Evolutionary conservation across 2,329 filamentous ascomycete genomes (phyloP).

Genomic region (Cladophialophora bantiana): DNA sequence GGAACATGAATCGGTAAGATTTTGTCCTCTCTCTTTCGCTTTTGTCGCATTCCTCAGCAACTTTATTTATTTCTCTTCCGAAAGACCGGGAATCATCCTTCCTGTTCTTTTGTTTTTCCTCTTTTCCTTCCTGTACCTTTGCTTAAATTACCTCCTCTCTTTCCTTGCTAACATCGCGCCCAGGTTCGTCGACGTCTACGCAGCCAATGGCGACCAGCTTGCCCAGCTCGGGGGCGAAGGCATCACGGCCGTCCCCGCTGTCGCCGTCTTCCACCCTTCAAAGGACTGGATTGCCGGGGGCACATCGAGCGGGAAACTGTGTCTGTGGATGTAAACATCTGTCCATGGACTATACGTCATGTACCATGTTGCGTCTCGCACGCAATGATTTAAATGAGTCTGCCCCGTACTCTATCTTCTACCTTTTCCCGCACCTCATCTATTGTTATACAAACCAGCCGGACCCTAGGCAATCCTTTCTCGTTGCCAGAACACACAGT

Average conservation of each 20-base stretch:
- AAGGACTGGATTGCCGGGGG: conserved; percentile 92
- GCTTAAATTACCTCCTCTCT: background rate
- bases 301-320: conserved; percentile 89
- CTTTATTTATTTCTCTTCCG: background rate
- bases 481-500: too few relatives aligned
- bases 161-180: background rate
- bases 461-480: too few relatives aligned
- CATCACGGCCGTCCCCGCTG: conserved; percentile 93
- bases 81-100: background rate
- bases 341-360: background rate
- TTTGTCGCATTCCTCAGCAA: background rate
- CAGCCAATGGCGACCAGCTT: conserved; percentile 80
- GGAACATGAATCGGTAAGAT: conserved; percentile 83
- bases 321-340: conserved; percentile 75
- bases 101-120: background rate
- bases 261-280: conserved; percentile 86
- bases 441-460: too few relatives aligned
- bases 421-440: background rate
- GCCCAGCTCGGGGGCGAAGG: conserved; percentile 88
- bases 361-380: background rate
- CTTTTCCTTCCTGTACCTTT: background rate
- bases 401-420: background rate
- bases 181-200: conserved; percentile 89
- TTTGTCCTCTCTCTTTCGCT: background rate
- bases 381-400: too few relatives aligned